A percentile compares a stretch with the other conserved stretches of the same genome.
phyloP scores from a whole-genome alignment of 805 yeast genomes.

The Wickerhamomyces hampshirensis region DNA sequence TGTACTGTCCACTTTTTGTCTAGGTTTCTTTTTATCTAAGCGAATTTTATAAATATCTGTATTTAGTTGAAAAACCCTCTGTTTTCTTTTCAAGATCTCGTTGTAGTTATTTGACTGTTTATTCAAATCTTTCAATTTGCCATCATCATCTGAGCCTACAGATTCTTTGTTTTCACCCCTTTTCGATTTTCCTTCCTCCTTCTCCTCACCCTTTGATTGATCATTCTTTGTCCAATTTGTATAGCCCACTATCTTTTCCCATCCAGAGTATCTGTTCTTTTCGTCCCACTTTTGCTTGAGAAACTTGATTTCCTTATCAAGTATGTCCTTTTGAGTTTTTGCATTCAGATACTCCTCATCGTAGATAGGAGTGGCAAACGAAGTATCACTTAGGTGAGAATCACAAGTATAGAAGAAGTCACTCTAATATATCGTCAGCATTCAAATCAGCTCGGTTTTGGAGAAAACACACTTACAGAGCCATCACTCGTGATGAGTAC shows the following conservation, averaged over 20 bases:
- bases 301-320: slow-evolving; percentile 17
- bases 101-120: slow-evolving; percentile 7
- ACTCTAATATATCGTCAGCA: slow-evolving; percentile 1
- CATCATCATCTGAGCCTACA: slow-evolving; percentile 13
- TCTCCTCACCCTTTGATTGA: slow-evolving; percentile 9
- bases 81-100: slow-evolving; percentile 25
- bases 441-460: neutral
- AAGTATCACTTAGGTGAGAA: slow-evolving; percentile 18
- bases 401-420: slow-evolving; percentile 26
- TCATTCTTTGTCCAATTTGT: slow-evolving; percentile 10
- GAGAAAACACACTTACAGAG: slow-evolving; percentile 6
- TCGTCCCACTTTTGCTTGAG: slow-evolving; percentile 24
- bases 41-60: slow-evolving; percentile 37
- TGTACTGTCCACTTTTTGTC: slow-evolving; percentile 22
- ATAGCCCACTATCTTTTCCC: slow-evolving; percentile 22
- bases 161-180: slow-evolving; percentile 2
- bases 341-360: slow-evolving; percentile 21
- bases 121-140: slow-evolving; percentile 11
- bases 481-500: slow-evolving; percentile 23
- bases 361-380: slow-evolving; percentile 21
- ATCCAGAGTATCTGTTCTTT: slow-evolving; percentile 21
- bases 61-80: slow-evolving; percentile 33
- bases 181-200: slow-evolving; percentile 15
- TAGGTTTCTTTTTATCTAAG: slow-evolving; percentile 24
- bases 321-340: slow-evolving; percentile 11